These are phyloP conservation scores for Fusarium tuaranense DNA, from an alignment of 2,329 filamentous ascomycete genomes.

Conservation along the genomic window DNA sequence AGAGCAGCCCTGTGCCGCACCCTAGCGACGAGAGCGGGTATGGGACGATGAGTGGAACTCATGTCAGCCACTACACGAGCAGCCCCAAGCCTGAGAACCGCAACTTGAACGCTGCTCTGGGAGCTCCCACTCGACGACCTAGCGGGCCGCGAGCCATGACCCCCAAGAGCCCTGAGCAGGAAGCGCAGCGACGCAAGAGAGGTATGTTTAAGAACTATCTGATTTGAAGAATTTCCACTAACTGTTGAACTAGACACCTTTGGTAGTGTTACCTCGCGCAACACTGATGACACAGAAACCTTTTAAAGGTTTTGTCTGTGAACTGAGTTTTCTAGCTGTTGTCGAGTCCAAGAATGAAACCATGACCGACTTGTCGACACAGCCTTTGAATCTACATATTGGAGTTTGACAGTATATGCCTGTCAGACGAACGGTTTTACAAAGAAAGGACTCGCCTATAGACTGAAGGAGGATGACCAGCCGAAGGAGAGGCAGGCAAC, in stretches of 20 bases:
- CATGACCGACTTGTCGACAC: slow-evolving; percentile 13
- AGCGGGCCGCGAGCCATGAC: slow-evolving; percentile 73
- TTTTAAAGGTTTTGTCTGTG: slow-evolving; percentile 39
- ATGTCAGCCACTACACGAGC: slow-evolving; percentile 63
- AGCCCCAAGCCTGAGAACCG: slow-evolving; percentile 69
- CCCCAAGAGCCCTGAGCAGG: slow-evolving; percentile 63
- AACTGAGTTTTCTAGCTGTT: slow-evolving; percentile 14
- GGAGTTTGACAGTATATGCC: slow-evolving; percentile 12
- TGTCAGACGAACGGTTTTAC: slow-evolving; percentile 24
- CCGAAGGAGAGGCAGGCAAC: slow-evolving; percentile 20
- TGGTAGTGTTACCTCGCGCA: slow-evolving; percentile 49
- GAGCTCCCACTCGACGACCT: slow-evolving; percentile 64
- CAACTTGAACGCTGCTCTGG: slow-evolving; percentile 66
- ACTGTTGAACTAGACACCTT: slow-evolving; percentile 49
- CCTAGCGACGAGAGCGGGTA: slow-evolving; percentile 68
- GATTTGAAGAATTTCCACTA: not conserved
- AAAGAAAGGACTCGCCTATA: slow-evolving; percentile 33
- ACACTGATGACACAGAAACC: slow-evolving; percentile 54
- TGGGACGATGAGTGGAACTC: slow-evolving; percentile 59
- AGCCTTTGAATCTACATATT: not conserved
- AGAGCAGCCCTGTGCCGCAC: slow-evolving; percentile 67
- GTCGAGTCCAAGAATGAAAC: slow-evolving; percentile 10
- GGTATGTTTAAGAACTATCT: slow-evolving; percentile 53
- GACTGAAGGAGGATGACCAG: slow-evolving; percentile 25
- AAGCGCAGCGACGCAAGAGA: slow-evolving; percentile 66